Percentiles rank a stretch among this genome's conserved stretches.
Conservation (phyloP, 2,329 filamentous ascomycete species). For the Annulohypoxylon truncatum region DNA sequence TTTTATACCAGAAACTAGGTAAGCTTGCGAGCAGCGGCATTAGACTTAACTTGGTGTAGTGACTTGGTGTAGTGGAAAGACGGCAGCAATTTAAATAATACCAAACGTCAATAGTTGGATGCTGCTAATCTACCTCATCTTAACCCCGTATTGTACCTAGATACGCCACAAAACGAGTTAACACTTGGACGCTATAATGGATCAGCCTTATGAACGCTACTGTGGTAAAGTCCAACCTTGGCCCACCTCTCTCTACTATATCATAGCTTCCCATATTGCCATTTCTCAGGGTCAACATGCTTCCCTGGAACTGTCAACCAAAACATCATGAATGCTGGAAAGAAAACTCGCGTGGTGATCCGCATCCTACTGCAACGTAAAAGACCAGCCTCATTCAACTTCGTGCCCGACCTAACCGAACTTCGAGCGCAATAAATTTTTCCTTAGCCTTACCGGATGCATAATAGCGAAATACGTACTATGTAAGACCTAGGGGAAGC, state of each 20-base stretch:
- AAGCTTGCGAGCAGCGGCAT: neutral
- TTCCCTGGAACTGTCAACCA: neutral
- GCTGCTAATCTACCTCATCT: neutral
- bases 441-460: neutral
- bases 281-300: neutral
- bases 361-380: slow-evolving; percentile 26
- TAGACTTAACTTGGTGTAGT: neutral
- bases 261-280: neutral
- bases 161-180: neutral
- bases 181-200: neutral
- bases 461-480: neutral
- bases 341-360: slow-evolving; percentile 10
- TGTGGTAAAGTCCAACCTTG: neutral
- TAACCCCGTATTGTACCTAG: neutral
- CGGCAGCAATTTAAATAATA: neutral
- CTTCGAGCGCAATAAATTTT: neutral
- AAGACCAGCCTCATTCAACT: slow-evolving; percentile 7
- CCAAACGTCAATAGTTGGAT: neutral
- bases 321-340: slow-evolving; percentile 2
- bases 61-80: neutral
- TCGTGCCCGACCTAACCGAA: slow-evolving; percentile 5
- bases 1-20: neutral
- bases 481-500: neutral
- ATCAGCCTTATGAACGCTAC: slow-evolving; percentile 25
- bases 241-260: slow-evolving; percentile 1